phyloP scores from a whole-genome alignment of 148 eudicot species.

The Tetragonia tetragonoides region DNA sequence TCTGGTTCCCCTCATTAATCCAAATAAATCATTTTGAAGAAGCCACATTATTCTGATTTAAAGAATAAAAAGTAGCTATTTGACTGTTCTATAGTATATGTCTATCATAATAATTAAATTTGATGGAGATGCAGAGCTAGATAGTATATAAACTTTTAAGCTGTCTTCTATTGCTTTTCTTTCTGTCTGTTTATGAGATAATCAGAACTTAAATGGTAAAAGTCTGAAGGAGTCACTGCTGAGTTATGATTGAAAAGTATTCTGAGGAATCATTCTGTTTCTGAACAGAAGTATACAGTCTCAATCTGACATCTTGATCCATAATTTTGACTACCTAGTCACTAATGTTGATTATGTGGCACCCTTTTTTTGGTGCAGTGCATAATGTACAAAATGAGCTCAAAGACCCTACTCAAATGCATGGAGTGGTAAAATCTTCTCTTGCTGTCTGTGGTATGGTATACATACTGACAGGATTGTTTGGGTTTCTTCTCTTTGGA shows the following conservation, averaged over 20 bases:
- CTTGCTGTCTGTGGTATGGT: slow-evolving; percentile 72
- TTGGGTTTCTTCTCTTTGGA: slow-evolving; percentile 91
- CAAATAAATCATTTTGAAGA: too few species aligned
- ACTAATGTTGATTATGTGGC: not conserved
- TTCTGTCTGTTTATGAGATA: not conserved
- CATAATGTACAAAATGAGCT: slow-evolving; percentile 83
- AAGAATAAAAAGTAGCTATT: too few species aligned
- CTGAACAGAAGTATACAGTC: too few species aligned
- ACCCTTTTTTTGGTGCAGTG: slow-evolving; percentile 39
- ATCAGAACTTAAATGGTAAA: too few species aligned
- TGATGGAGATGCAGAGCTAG: not conserved
- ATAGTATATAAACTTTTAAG: not conserved
- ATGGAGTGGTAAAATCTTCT: slow-evolving; percentile 57
- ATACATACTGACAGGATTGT: slow-evolving; percentile 75
- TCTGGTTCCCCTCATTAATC: not conserved
- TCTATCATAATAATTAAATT: not conserved
- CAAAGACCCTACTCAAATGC: slow-evolving; percentile 61
- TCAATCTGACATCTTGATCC: slow-evolving; percentile 2
- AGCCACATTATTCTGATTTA: not conserved
- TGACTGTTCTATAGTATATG: not conserved
- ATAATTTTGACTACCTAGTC: slow-evolving; percentile 1
- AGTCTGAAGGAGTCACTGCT: too few species aligned
- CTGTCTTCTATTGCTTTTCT: not conserved
- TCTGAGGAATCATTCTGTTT: too few species aligned
- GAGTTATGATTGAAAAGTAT: too few species aligned